Evolutionary conservation across 2,329 filamentous ascomycete genomes (phyloP), one percentile per base, ranked within the genome.

Genomic region (Cadophora luteo-olivacea): DNA sequence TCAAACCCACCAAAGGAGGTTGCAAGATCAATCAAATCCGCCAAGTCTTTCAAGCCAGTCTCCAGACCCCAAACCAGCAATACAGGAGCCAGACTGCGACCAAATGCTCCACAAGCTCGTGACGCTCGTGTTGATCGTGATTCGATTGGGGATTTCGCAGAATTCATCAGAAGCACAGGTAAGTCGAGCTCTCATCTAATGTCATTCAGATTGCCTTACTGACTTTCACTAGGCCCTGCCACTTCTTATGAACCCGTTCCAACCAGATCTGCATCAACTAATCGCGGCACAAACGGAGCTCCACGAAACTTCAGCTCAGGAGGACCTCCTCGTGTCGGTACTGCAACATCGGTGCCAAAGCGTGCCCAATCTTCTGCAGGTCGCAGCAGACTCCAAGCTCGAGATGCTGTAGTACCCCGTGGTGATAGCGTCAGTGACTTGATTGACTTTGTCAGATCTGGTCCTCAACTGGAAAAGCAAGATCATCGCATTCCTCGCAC

Each of bases 391-490:
- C 84, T 91, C 60, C 86, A 91, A 79, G 89, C 95, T 68, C 91
- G 93, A 61, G 90, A 93, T 70, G 88, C 92, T 48, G 84, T 85
- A 52, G 85, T 89, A 19, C 85, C 89, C 61, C 82, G 82, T 67
- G 85, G 84, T 63, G 88, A 88, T 62, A 90, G 90, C 72, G 97
- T 90, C 67, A 92, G 92, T 14, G 96, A 97, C 69, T 82, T 99
- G 68, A 97, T 97, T 72, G 94, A 98, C 78, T 98, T 99, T 79
- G 97, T 99, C 72, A 90, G 94, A 57, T 90, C 93, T 77, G 95
- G 94, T 3, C 91, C 92, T 0, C 85, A 82, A 69, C 62, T 72
- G 16, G 81, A 83, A 41, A 84, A 83, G 54, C 84, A 85, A 32
- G 86, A 87, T 70, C 92, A 89, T 68, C 89, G 92, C 29, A 96